A percentile compares a stretch with the other conserved stretches of the same genome.
Conservation (phyloP, 805 yeast genomes). For the Sugiyamaella americana region DNA sequence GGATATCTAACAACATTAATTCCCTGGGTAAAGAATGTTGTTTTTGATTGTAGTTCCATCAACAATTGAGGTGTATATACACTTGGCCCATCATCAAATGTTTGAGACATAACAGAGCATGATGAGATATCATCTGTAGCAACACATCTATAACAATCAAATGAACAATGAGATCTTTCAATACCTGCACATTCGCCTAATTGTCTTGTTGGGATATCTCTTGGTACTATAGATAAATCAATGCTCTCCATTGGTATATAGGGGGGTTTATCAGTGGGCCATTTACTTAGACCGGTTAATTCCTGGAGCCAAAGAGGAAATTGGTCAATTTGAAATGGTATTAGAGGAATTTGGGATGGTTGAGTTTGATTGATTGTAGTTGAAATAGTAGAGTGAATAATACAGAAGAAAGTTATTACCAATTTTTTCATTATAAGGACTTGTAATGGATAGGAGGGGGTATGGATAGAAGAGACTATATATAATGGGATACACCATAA, state of each 20-base stretch:
- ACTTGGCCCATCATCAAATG: conserved; percentile 95
- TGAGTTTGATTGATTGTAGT: too few species aligned
- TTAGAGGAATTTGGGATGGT: not conserved
- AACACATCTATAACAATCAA: conserved; percentile 78
- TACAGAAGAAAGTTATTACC: too few species aligned
- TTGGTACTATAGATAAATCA: conserved; percentile 48
- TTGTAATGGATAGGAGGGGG: too few species aligned
- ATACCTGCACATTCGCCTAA: conserved; percentile 51
- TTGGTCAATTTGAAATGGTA: conserved; percentile 28
- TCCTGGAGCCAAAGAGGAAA: conserved; percentile 76
- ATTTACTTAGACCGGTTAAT: conserved; percentile 62
- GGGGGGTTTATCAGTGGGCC: conserved; percentile 90
- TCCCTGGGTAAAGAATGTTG: conserved; percentile 86
- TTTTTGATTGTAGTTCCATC: conserved; percentile 42
- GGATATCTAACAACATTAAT: conserved; percentile 73
- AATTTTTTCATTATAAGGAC: too few species aligned
- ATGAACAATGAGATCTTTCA: conserved; percentile 58
- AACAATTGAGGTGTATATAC: conserved; percentile 59
- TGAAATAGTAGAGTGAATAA: too few species aligned
- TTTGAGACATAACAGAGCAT: conserved; percentile 71
- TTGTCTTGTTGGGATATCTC: conserved; percentile 30
- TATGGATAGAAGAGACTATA: too few species aligned
- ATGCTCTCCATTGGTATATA: conserved; percentile 68
- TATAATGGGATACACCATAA: too few species aligned
- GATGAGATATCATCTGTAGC: conserved; percentile 68